phyloP scores from a whole-genome alignment of 2,329 filamentous ascomycete species.

The Xylaria polymorpha region DNA sequence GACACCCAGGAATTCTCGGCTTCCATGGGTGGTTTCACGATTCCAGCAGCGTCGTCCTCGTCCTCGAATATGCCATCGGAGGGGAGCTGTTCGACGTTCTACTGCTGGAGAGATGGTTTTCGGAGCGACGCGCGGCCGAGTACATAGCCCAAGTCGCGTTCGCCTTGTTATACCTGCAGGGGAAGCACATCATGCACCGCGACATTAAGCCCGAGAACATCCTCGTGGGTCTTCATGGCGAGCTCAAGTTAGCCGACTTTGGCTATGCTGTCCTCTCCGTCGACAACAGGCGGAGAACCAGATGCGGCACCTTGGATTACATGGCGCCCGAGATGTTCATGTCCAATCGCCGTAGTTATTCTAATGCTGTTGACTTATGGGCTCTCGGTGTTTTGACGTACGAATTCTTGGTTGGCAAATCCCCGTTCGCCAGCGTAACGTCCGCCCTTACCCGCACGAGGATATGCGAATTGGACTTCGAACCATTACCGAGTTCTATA shows the following conservation, averaged over 20 bases:
- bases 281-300: conserved; percentile 89
- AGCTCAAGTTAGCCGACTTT: conserved; percentile 98
- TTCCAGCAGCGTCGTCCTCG: conserved; percentile 57
- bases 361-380: conserved; percentile 95
- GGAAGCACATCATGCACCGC: conserved; percentile 95
- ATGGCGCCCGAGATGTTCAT: conserved; percentile 85
- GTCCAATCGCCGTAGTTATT: conserved; percentile 68
- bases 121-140: conserved; percentile 84
- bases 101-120: conserved; percentile 78
- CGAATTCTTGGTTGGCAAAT: conserved; percentile 93
- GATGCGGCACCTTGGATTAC: conserved; percentile 98
- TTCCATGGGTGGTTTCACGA: conserved; percentile 91
- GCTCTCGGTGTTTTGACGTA: conserved; percentile 93
- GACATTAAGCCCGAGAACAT: conserved; percentile 99
- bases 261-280: conserved; percentile 98
- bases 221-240: conserved; percentile 90
- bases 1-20: conserved; percentile 84
- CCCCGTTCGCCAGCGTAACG: conserved; percentile 96
- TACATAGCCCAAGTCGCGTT: conserved; percentile 88
- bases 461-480: conserved; percentile 90
- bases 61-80: conserved; percentile 87
- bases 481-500: conserved; percentile 77
- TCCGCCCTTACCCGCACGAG: conserved; percentile 90
- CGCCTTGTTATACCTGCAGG: conserved; percentile 75
- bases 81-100: conserved; percentile 89